Evolutionary conservation across 1,284 basidiomycete genomes (phyloP).

Genomic region (Ganoderma meredithae): DNA sequence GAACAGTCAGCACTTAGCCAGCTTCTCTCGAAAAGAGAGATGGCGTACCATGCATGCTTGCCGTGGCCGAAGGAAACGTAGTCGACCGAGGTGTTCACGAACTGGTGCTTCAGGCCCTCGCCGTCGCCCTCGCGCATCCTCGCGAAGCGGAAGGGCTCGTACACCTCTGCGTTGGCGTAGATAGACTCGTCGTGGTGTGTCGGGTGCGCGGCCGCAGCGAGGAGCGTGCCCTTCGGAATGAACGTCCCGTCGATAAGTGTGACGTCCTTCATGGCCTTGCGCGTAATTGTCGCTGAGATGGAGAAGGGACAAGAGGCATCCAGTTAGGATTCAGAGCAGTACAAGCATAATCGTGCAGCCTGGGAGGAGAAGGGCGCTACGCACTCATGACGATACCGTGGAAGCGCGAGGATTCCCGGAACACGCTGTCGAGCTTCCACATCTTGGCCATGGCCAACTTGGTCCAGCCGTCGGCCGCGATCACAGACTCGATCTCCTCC

Average conservation of each 20-base stretch:
- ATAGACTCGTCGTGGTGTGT: conserved; percentile 49
- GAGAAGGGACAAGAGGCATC: not conserved
- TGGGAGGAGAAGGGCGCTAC: not conserved
- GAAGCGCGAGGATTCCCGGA: conserved; percentile 54
- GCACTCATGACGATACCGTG: conserved; percentile 41
- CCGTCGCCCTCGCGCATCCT: conserved; percentile 43
- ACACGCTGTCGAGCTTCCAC: conserved; percentile 60
- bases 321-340: not conserved
- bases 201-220: conserved; percentile 48
- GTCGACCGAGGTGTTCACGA: conserved; percentile 35
- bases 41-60: conserved; percentile 46
- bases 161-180: conserved; percentile 49
- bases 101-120: conserved; percentile 37
- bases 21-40: not conserved
- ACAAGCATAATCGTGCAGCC: not conserved
- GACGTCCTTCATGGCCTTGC: conserved; percentile 42
- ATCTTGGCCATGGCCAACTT: conserved; percentile 53
- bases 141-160: conserved; percentile 55
- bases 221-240: conserved; percentile 50
- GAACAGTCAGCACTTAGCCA: not conserved
- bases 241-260: conserved; percentile 50
- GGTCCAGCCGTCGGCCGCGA: conserved; percentile 49
- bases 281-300: conserved; percentile 23
- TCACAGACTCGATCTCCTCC: conserved; percentile 52
- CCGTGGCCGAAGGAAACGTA: conserved; percentile 41